phyloP scores from a whole-genome alignment of 495 filamentous ascomycete species.

The Xylaria nigripes region DNA sequence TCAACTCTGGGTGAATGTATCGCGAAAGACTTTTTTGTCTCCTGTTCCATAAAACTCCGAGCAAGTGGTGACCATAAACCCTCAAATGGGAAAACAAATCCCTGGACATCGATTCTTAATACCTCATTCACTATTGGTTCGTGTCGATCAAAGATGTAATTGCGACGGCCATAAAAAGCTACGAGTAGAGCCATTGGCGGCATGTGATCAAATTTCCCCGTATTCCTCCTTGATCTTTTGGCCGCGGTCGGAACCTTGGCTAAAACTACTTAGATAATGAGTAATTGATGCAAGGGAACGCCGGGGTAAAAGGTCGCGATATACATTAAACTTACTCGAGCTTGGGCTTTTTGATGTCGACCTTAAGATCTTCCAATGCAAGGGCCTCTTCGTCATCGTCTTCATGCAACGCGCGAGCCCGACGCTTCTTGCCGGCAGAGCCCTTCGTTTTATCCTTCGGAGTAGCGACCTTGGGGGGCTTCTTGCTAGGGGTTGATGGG shows the following conservation, averaged over 20 bases:
- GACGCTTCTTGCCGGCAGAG: neutral
- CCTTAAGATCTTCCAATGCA: neutral
- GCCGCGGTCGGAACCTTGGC: neutral
- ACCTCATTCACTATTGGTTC: no score
- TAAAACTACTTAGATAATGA: neutral
- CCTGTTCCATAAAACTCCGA: no score
- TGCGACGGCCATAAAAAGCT: no score
- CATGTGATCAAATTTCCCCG: neutral
- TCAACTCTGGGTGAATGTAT: no score
- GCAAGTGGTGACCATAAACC: no score
- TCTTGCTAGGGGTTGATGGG: conserved; percentile 10
- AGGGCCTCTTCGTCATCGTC: neutral
- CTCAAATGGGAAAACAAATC: no score
- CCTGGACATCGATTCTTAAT: no score
- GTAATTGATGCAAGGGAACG: neutral
- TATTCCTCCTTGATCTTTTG: neutral
- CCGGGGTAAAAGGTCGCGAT: neutral
- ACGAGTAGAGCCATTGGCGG: no score
- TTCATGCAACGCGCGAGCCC: neutral
- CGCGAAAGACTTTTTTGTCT: no score
- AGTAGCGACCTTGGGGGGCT: neutral
- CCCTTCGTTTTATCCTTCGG: neutral
- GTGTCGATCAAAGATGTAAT: no score
- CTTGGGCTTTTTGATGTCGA: conserved; percentile 5
- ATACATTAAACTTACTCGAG: conserved; percentile 6